phyloP scores from a whole-genome alignment of 768 basidiomycete genomes.

The Lentinula detonsa region DNA sequence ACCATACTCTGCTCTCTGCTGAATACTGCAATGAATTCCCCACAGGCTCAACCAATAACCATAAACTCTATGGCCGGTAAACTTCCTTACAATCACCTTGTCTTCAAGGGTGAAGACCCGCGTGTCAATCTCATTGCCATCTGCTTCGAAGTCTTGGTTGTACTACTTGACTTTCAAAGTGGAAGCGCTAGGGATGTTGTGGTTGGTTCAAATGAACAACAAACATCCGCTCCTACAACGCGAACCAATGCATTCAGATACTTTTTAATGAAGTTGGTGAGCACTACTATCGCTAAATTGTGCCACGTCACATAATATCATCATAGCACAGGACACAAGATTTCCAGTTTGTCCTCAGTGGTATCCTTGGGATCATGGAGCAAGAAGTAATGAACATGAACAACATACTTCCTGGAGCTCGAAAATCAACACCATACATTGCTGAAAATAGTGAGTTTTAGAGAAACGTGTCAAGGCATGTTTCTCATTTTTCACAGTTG shows the following conservation, averaged over 20 bases:
- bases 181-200: constrained; percentile 58
- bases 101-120: constrained; percentile 85
- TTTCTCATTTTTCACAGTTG: constrained; percentile 36
- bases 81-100: constrained; percentile 84
- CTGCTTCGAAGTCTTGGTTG: constrained; percentile 73
- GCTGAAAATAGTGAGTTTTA: constrained; percentile 67
- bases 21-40: constrained; percentile 80
- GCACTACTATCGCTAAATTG: constrained; percentile 16
- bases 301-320: constrained; percentile 8
- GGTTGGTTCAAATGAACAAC: constrained; percentile 34
- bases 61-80: constrained; percentile 71
- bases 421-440: constrained; percentile 74
- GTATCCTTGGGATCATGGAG: constrained; percentile 60
- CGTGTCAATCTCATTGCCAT: constrained; percentile 65
- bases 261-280: constrained; percentile 84
- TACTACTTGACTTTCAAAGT: constrained; percentile 76
- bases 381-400: constrained; percentile 72
- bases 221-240: constrained; percentile 43
- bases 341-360: constrained; percentile 77
- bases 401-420: constrained; percentile 80
- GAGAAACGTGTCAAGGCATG: neutral
- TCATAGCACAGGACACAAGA: constrained; percentile 83
- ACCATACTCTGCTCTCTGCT: constrained; percentile 90
- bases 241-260: constrained; percentile 88
- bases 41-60: constrained; percentile 40